Percentiles rank a stretch among this genome's conserved stretches.
Conservation (phyloP, 129 eudicot genomes). For the Saussurea involucrata region DNA sequence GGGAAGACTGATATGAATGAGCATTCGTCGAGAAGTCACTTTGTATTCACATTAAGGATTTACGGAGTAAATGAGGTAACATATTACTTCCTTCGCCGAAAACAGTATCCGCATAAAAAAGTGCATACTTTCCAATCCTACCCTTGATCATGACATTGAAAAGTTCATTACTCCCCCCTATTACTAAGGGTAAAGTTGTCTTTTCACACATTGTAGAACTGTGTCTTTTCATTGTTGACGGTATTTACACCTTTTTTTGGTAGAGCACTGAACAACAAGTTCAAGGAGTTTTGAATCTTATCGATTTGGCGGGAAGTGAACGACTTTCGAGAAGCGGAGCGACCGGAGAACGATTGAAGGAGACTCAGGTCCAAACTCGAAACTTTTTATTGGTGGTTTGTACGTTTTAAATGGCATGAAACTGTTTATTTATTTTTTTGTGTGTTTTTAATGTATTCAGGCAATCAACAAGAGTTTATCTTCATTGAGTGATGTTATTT, state of each 20-base stretch:
- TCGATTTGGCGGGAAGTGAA: conserved; percentile 74
- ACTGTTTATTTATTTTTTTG: not conserved
- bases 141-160: not conserved
- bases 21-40: conserved; percentile 63
- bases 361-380: conserved; percentile 45
- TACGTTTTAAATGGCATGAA: not conserved
- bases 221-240: not conserved
- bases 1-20: conserved; percentile 65
- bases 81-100: not conserved
- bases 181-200: not conserved
- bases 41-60: conserved; percentile 62
- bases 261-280: conserved; percentile 64
- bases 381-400: not conserved
- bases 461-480: conserved; percentile 68
- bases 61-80: conserved; percentile 69
- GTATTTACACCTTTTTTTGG: conserved; percentile 2
- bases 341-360: conserved; percentile 62
- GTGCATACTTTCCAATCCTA: not conserved
- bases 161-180: not conserved
- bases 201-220: not conserved
- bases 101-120: not conserved
- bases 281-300: conserved; percentile 58
- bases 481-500: conserved; percentile 62
- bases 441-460: conserved; percentile 22
- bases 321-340: conserved; percentile 61